Percentiles rank a stretch among this genome's conserved stretches.
Evolutionary conservation across 345 rosid species (phyloP).

Genomic region (Eucalyptus sp.): DNA sequence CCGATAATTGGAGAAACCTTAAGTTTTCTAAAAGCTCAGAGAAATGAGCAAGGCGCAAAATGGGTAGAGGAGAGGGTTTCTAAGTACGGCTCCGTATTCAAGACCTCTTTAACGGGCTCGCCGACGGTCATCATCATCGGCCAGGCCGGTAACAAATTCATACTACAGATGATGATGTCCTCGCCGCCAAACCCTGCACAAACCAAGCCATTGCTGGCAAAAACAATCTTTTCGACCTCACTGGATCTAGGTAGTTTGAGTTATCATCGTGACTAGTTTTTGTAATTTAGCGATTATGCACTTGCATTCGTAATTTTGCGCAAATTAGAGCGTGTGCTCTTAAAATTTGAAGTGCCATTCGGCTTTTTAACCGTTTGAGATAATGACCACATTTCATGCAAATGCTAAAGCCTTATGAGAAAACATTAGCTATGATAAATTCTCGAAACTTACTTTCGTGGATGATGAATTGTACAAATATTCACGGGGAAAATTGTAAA

Average conservation of each 20-base stretch:
- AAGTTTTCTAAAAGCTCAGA: neutral
- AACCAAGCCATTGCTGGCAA: neutral
- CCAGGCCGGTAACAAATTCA: neutral
- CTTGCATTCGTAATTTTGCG: neutral
- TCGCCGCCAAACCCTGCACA: neutral
- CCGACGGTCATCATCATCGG: neutral
- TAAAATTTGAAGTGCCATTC: neutral
- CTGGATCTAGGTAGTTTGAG: neutral
- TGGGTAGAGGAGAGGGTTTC: neutral
- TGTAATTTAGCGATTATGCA: neutral
- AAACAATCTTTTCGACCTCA: neutral
- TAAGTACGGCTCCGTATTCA: neutral
- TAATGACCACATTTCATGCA: neutral
- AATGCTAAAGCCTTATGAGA: neutral
- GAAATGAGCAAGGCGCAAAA: neutral
- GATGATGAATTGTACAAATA: neutral
- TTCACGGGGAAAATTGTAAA: neutral
- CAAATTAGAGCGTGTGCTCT: neutral
- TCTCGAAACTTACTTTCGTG: neutral
- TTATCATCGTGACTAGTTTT: neutral
- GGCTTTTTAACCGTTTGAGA: neutral
- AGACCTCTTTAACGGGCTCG: neutral
- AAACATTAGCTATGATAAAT: neutral
- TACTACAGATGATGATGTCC: neutral
- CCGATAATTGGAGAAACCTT: neutral